Evolutionary conservation across 2,329 filamentous ascomycete species (phyloP).

Genomic region (Colletotrichum sp.): DNA sequence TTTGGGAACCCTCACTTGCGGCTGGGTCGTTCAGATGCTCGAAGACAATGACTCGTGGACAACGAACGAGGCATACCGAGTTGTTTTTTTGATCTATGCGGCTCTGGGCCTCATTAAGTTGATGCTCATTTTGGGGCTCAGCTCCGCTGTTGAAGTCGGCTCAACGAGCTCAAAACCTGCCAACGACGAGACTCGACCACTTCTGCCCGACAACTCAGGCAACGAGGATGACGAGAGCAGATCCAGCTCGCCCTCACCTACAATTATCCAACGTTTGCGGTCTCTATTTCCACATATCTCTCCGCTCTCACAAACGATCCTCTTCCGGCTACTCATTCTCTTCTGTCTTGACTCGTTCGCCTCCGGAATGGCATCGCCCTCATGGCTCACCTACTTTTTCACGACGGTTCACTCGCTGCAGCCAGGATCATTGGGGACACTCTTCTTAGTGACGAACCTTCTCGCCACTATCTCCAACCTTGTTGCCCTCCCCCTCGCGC

Average conservation of each 20-base stretch:
- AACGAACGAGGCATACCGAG: slow-evolving; percentile 52
- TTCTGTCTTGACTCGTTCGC: slow-evolving; percentile 40
- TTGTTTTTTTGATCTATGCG: slow-evolving; percentile 64
- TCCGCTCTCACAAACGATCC: slow-evolving; percentile 12
- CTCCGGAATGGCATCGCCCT: slow-evolving; percentile 70
- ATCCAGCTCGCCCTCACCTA: neutral
- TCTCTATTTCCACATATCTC: slow-evolving; percentile 16
- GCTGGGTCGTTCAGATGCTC: slow-evolving; percentile 62
- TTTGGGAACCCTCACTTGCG: slow-evolving; percentile 61
- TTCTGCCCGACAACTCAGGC: neutral
- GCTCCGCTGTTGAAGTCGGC: slow-evolving; percentile 46
- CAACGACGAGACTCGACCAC: neutral
- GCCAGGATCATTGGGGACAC: slow-evolving; percentile 54
- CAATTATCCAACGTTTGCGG: neutral
- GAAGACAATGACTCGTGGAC: slow-evolving; percentile 46
- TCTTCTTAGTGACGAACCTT: slow-evolving; percentile 60
- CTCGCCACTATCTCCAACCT: slow-evolving; percentile 57
- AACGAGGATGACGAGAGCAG: neutral
- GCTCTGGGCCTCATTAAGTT: slow-evolving; percentile 63
- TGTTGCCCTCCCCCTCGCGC: slow-evolving; percentile 58
- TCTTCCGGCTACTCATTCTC: slow-evolving; percentile 15
- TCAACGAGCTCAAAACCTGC: neutral
- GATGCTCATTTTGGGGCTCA: slow-evolving; percentile 54
- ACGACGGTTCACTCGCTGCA: slow-evolving; percentile 51
- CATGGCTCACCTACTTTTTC: slow-evolving; percentile 65